phyloP scores from a whole-genome alignment of 805 yeast species.

The Ogataea siamensis region DNA sequence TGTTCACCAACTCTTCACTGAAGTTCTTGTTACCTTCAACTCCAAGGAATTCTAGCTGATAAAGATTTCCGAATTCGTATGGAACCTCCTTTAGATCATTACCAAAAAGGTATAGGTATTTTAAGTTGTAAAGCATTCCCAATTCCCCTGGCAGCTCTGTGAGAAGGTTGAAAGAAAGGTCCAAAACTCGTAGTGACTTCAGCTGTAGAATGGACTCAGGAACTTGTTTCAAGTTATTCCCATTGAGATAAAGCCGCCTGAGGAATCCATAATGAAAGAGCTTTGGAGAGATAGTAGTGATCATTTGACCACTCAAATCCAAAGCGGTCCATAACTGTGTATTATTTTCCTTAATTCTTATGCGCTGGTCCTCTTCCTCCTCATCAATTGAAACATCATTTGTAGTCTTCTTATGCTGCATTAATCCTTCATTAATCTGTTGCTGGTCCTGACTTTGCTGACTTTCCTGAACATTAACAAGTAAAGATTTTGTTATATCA shows the following conservation, averaged over 20 bases:
- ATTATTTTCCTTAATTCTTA: constrained; percentile 55
- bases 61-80: constrained; percentile 78
- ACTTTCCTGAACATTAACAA: constrained; percentile 34
- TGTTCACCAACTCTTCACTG: constrained; percentile 58
- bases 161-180: constrained; percentile 75
- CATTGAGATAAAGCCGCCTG: constrained; percentile 82
- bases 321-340: constrained; percentile 92
- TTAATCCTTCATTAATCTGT: constrained; percentile 37
- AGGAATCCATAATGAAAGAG: constrained; percentile 80
- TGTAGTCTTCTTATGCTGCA: constrained; percentile 37
- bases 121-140: constrained; percentile 76
- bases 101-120: constrained; percentile 84
- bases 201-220: constrained; percentile 71
- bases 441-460: constrained; percentile 25
- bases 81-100: constrained; percentile 78
- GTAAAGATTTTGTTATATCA: constrained; percentile 39
- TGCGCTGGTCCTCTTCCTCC: constrained; percentile 65
- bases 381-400: constrained; percentile 43
- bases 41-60: constrained; percentile 83
- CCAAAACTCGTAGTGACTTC: constrained; percentile 74
- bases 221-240: constrained; percentile 67
- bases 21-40: constrained; percentile 85
- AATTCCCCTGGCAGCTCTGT: constrained; percentile 76
- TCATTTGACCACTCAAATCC: constrained; percentile 88
- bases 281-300: constrained; percentile 65